phyloP scores from a whole-genome alignment of 116 monocot species.

The Phalaenopsis hybrid region DNA sequence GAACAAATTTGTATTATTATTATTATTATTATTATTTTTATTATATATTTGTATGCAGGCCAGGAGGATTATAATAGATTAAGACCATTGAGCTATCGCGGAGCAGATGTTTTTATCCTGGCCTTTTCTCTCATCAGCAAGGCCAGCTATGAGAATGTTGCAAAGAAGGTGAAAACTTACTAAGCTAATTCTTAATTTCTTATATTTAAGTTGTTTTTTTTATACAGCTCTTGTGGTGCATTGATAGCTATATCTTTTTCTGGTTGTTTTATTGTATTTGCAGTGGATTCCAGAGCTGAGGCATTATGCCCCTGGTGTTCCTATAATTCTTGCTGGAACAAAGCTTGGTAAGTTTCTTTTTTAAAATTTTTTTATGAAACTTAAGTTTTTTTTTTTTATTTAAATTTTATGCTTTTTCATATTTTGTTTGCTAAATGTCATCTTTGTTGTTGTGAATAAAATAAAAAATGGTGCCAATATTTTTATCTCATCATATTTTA shows the following conservation, averaged over 20 bases:
- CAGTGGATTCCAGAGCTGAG: constrained; percentile 68
- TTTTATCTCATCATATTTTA: not conserved
- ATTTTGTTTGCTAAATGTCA: not conserved
- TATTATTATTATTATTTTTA: not conserved
- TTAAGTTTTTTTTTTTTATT: not conserved
- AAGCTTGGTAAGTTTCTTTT: constrained; percentile 35
- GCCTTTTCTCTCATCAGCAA: constrained; percentile 59
- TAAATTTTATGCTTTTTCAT: not conserved
- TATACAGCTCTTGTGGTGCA: not conserved
- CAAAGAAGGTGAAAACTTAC: constrained; percentile 34
- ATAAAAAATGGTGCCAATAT: not conserved
- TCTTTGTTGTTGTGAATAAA: not conserved
- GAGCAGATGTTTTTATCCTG: constrained; percentile 49
- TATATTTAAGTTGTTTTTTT: not conserved
- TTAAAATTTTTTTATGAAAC: not conserved
- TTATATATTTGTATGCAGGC: constrained; percentile 19
- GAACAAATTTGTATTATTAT: not conserved
- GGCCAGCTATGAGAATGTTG: constrained; percentile 56
- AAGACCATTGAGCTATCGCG: constrained; percentile 50
- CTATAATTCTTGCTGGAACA: constrained; percentile 60
- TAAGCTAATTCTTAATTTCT: not conserved
- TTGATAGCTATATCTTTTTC: not conserved
- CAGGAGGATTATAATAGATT: constrained; percentile 65
- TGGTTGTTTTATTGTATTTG: constrained; percentile 8
- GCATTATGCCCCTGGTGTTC: constrained; percentile 64